phyloP scores from a whole-genome alignment of 768 basidiomycete genomes.

The Gymnopilus junonius region DNA sequence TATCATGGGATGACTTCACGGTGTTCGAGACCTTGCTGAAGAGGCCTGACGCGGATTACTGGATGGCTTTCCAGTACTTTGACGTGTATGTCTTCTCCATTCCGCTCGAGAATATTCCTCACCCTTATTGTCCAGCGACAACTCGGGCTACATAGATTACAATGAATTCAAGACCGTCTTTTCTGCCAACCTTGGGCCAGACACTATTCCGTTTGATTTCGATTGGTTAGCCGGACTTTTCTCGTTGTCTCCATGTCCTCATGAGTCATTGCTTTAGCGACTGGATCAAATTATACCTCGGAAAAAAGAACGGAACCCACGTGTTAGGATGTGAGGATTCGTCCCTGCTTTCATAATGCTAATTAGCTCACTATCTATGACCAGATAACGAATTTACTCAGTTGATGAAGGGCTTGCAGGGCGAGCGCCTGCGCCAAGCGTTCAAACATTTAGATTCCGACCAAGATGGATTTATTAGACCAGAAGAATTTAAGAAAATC shows the following conservation, averaged over 20 bases:
- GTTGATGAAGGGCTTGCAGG: slow-evolving; percentile 98
- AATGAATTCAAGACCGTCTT: slow-evolving; percentile 96
- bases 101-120: not conserved
- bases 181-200: slow-evolving; percentile 74
- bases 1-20: slow-evolving; percentile 95
- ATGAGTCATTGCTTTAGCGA: slow-evolving; percentile 52
- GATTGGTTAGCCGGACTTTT: slow-evolving; percentile 58
- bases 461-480: slow-evolving; percentile 91
- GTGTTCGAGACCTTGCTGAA: slow-evolving; percentile 94
- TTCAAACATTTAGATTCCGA: slow-evolving; percentile 91
- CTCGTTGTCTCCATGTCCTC: not conserved
- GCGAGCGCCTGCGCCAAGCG: slow-evolving; percentile 94
- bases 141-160: slow-evolving; percentile 90
- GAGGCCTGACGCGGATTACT: slow-evolving; percentile 95
- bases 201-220: slow-evolving; percentile 93
- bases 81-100: slow-evolving; percentile 72
- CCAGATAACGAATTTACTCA: slow-evolving; percentile 96
- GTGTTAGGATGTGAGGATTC: slow-evolving; percentile 83
- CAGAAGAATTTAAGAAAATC: slow-evolving; percentile 94
- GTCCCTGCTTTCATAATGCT: not conserved
- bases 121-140: slow-evolving; percentile 58
- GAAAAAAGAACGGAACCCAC: slow-evolving; percentile 88
- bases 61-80: slow-evolving; percentile 96
- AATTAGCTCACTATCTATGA: not conserved
- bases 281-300: slow-evolving; percentile 96